phyloP scores from a whole-genome alignment of 768 basidiomycete genomes.

The Favolaschia claudopus region DNA sequence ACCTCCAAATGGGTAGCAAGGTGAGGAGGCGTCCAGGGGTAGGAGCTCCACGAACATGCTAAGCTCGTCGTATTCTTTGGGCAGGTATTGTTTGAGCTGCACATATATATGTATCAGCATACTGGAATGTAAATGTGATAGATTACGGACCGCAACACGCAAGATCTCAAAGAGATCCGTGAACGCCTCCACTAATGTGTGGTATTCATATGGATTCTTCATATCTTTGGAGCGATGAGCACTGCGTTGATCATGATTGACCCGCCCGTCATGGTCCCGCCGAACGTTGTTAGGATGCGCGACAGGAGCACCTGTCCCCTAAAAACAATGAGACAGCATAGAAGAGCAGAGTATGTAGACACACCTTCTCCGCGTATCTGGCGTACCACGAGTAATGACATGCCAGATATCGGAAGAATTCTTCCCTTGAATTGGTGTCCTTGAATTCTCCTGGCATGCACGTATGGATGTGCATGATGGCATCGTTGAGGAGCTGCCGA shows the following conservation, averaged over 20 bases:
- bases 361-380: not conserved
- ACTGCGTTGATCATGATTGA: not conserved
- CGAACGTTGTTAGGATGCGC: not conserved
- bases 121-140: not conserved
- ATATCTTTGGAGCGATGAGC: not conserved
- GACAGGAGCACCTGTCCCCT: not conserved
- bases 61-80: not conserved
- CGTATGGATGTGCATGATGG: not conserved
- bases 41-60: not conserved
- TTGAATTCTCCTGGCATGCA: not conserved
- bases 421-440: not conserved
- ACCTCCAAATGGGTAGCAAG: not conserved
- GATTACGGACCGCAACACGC: not conserved
- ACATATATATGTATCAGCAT: not conserved
- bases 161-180: not conserved
- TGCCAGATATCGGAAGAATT: not conserved
- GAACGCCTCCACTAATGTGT: not conserved
- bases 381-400: slow-evolving; percentile 4
- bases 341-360: not conserved
- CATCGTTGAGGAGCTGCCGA: not conserved
- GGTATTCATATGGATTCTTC: not conserved
- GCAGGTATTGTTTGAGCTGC: not conserved
- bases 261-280: not conserved
- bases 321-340: not conserved
- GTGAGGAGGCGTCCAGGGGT: not conserved